A percentile compares a stretch with the other conserved stretches of the same genome.
phyloP scores from a whole-genome alignment of 73 alveolate species.

The Stentor coeruleus region DNA sequence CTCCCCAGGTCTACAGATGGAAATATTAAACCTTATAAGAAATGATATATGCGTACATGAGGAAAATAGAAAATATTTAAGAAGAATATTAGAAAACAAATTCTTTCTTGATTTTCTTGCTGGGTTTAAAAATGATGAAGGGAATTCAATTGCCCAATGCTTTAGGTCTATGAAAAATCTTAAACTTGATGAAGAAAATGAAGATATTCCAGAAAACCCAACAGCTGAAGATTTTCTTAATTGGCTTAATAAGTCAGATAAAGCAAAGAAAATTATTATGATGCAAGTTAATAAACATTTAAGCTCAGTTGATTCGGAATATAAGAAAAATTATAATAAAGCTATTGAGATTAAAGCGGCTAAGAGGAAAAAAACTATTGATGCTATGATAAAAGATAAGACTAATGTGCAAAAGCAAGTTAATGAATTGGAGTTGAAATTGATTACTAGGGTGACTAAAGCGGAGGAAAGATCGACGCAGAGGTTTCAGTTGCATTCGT shows the following conservation, averaged over 20 bases:
- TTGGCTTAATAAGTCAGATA: slow-evolving; percentile 8
- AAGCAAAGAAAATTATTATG: neutral
- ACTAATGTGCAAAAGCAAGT: slow-evolving; percentile 10
- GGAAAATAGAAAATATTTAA: neutral
- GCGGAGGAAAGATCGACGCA: slow-evolving; percentile 6
- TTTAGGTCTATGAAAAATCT: slow-evolving; percentile 4
- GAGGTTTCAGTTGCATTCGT: neutral
- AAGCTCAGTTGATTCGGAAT: neutral
- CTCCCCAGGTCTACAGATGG: slow-evolving; percentile 1
- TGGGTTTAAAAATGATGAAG: neutral
- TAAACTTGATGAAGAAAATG: slow-evolving; percentile 5
- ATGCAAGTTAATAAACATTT: neutral
- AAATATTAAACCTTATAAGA: slow-evolving; percentile 9
- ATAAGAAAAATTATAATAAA: neutral
- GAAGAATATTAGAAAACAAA: neutral
- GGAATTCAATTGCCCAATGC: slow-evolving; percentile 22
- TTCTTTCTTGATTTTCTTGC: neutral
- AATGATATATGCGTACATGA: slow-evolving; percentile 18
- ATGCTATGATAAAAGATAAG: slow-evolving; percentile 20
- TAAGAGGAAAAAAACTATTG: slow-evolving; percentile 9
- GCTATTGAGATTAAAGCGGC: neutral
- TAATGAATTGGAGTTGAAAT: neutral
- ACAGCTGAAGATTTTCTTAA: slow-evolving; percentile 6
- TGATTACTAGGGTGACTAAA: neutral
- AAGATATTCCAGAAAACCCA: neutral